Percentiles rank a stretch among this genome's conserved stretches.
Evolutionary conservation across 176 grass and related monocot species (phyloP).

Genomic region (Tillandsia fasciculata): DNA sequence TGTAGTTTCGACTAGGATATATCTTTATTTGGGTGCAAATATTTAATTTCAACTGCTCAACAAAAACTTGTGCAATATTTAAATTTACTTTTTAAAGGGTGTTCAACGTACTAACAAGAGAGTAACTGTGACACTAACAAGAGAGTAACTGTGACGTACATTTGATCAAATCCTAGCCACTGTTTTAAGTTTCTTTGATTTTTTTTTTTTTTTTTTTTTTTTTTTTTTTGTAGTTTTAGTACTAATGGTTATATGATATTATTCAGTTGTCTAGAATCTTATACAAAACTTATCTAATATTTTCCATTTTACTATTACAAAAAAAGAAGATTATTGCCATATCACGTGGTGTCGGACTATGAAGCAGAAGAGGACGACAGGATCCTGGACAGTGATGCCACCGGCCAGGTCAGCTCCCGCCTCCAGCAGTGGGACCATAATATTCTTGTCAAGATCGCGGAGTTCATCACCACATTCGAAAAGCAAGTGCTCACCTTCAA

Average conservation of each 20-base stretch:
- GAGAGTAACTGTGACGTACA: not conserved
- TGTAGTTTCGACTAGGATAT: too few relatives aligned
- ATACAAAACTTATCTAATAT: conserved; percentile 19
- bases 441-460: conserved; percentile 84
- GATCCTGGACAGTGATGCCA: conserved; percentile 59
- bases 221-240: not conserved
- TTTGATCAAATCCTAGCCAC: not conserved
- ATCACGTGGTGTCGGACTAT: conserved; percentile 95
- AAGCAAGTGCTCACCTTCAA: conserved; percentile 95
- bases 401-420: conserved; percentile 64
- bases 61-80: too few relatives aligned
- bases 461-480: conserved; percentile 82
- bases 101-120: not conserved
- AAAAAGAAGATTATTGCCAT: conserved; percentile 80
- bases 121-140: not conserved
- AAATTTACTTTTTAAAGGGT: too few relatives aligned
- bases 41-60: too few relatives aligned
- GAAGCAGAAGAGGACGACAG: conserved; percentile 99
- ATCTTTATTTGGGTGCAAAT: too few relatives aligned
- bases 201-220: not conserved
- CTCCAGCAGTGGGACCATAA: conserved; percentile 98
- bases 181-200: not conserved
- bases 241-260: not conserved
- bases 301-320: conserved; percentile 11
- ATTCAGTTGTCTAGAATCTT: not conserved